Base-by-base conservation (phyloP, 1,284 basidiomycete genomes). In the Cutaneotrichosporon sp. region DNA sequence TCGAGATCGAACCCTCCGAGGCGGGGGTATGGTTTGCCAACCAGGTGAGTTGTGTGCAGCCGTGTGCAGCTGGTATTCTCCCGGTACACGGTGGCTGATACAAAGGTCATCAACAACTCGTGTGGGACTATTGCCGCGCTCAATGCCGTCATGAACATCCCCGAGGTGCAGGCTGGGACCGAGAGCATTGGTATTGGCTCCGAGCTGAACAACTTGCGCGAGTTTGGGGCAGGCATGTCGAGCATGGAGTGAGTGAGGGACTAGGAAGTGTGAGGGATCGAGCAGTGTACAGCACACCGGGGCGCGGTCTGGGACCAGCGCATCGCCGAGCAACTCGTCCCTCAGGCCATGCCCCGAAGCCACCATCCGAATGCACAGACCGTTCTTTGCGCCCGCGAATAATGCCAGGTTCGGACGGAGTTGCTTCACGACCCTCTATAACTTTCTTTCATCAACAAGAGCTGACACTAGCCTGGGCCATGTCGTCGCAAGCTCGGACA, bases 41-140 rank as follows among this genome's bases (percentile, higher is more conserved):
- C 73, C 92, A 95, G 80, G 81, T 81, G 56, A 64, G 78, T 64
- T 32, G 21, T 36, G 36, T 10, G 36, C 13, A 36, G 5, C 5
- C 16, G 6, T 32, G 32, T 40, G 46, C 6, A 22, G 9, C 40
- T 42, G 40, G 40, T 18, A 2, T 2, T 18, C 47, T 49, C 49
- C 49, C 49, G 2, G 22, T 22, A 11, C 4, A 22, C 49, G 8
- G 21, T 11, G 21, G 11, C 49, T 51, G 49, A 31, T 22, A 8
- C 47, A 8, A 5, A 83, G 77, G 90, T 92, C 57, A 92, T 96
- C 71, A 92, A 94, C 82, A 97, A 97, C 73, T 91, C 91, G 5
- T 96, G 93, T 73, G 92, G 91, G 14, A 94, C 92, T 14, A 83
- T 97, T 51, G 93, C 94, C 1, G 91, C 97, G 22, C 82, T 97